Evolutionary conservation across 2,329 filamentous ascomycete species (phyloP).

Genomic region (Epichloe aotearoae): DNA sequence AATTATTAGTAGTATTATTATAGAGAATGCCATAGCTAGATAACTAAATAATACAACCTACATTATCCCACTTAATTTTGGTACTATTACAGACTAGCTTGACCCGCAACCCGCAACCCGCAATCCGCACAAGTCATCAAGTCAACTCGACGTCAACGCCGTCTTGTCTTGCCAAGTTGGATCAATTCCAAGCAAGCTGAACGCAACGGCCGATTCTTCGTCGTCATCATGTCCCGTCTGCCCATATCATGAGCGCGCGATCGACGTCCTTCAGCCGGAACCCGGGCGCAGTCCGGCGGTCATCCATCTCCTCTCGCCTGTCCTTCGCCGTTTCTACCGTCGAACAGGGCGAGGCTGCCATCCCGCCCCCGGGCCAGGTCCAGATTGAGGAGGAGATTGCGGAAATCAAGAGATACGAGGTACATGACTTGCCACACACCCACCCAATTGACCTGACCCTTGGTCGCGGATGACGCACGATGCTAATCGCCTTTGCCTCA

Average conservation of each 20-base stretch:
- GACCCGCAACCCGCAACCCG: no score
- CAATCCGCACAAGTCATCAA: no score
- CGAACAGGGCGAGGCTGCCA: constrained; percentile 47
- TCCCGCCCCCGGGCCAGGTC: constrained; percentile 43
- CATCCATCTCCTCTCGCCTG: constrained; percentile 50
- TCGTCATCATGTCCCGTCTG: constrained; percentile 24
- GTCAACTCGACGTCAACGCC: no score
- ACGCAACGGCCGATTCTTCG: background rate
- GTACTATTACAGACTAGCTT: no score
- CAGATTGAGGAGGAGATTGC: constrained; percentile 89
- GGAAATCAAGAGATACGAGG: constrained; percentile 94
- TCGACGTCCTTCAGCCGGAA: constrained; percentile 35
- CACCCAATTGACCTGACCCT: background rate
- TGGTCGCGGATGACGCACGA: background rate
- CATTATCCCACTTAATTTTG: no score
- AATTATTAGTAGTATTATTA: no score
- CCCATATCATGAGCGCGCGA: constrained; percentile 34
- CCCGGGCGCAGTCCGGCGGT: constrained; percentile 30
- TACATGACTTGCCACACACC: constrained; percentile 17
- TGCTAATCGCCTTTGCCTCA: constrained; percentile 1
- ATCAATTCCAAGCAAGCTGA: no score
- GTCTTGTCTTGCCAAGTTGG: no score
- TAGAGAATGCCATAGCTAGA: no score
- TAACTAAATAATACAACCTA: no score
- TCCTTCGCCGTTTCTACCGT: constrained; percentile 53